phyloP scores from a whole-genome alignment of 768 basidiomycete species.

The Suillus cothurnatus region DNA sequence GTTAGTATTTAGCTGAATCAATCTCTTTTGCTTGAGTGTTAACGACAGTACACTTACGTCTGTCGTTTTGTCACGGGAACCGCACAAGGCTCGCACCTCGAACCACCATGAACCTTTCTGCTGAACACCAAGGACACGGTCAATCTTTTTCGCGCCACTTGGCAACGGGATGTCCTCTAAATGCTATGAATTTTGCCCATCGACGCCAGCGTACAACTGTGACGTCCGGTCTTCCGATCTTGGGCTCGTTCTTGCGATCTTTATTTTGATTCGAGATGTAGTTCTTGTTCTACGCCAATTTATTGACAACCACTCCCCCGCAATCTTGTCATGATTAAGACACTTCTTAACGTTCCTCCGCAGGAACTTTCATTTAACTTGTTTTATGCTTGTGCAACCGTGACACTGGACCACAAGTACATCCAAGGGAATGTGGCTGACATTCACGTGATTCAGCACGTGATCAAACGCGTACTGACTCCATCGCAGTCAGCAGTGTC shows the following conservation, averaged over 20 bases:
- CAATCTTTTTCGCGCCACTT: neutral
- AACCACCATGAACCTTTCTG: too few relatives aligned
- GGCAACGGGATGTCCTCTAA: neutral
- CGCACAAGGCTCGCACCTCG: slow-evolving; percentile 4
- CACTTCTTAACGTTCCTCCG: neutral
- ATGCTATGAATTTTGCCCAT: neutral
- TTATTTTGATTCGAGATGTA: neutral
- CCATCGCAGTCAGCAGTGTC: neutral
- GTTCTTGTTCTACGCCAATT: neutral
- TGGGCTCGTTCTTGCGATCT: neutral
- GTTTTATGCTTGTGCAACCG: neutral
- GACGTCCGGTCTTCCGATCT: slow-evolving; percentile 1
- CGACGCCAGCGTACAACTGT: neutral
- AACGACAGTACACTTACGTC: neutral
- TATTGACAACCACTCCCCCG: neutral
- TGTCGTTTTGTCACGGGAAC: slow-evolving; percentile 5
- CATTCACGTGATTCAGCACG: neutral
- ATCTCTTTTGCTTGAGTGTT: neutral
- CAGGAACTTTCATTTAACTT: neutral
- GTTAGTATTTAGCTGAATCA: neutral
- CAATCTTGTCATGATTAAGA: slow-evolving; percentile 3
- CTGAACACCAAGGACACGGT: neutral
- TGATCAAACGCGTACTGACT: neutral
- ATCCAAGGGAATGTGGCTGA: neutral
- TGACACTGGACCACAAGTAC: neutral